Evolutionary conservation across 176 grass and related monocot genomes (phyloP).

Genomic region (Ampelocalamus luodianensis): DNA sequence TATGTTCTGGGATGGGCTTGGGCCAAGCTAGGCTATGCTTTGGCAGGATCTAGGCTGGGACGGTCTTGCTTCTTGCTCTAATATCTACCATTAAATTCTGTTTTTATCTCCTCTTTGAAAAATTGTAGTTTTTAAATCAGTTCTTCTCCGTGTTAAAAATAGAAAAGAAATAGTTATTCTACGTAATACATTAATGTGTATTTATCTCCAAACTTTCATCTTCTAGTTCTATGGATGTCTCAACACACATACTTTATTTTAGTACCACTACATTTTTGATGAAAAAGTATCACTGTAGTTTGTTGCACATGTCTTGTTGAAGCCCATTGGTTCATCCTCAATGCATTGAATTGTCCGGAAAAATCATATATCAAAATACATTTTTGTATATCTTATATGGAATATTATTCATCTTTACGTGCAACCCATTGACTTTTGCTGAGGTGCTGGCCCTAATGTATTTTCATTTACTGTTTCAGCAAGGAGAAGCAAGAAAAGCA

Average conservation of each 20-base stretch:
- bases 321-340: constrained; percentile 19
- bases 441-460: neutral
- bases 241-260: constrained; percentile 7
- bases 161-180: constrained; percentile 20
- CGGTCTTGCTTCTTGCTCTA: constrained; percentile 22
- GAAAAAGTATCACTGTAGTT: neutral
- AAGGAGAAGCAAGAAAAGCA: constrained; percentile 99
- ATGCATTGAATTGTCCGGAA: constrained; percentile 15
- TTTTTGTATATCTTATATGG: neutral
- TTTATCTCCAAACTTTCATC: neutral
- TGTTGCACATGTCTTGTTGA: constrained; percentile 19
- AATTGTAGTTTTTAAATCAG: constrained; percentile 27
- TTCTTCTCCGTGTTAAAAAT: neutral
- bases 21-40: neutral
- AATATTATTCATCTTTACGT: constrained; percentile 16
- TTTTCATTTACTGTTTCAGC: constrained; percentile 58
- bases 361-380: constrained; percentile 24
- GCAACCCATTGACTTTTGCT: constrained; percentile 18
- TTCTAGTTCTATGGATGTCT: neutral
- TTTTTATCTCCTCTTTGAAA: constrained; percentile 12
- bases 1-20: constrained; percentile 7
- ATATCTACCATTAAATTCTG: constrained; percentile 3
- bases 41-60: neutral
- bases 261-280: neutral
- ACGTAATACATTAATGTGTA: neutral